Evolutionary conservation across 2,329 filamentous ascomycete species (phyloP), one percentile per base, ranked within the genome.

Genomic region (Xylaria sp.): DNA sequence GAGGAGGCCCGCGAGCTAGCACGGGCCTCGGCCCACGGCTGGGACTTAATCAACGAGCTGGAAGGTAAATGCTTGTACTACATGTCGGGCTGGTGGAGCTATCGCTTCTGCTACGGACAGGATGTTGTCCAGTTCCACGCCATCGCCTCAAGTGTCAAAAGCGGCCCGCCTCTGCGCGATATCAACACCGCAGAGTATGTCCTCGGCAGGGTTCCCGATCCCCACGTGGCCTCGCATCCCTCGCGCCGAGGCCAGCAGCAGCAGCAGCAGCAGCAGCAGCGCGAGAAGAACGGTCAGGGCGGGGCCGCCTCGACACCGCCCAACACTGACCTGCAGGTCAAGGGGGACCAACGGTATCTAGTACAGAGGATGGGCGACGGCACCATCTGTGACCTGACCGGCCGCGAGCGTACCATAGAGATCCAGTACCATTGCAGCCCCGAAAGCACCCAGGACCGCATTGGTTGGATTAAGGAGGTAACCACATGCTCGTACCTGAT

Each of bases 81-180:
- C 72, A 83, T 94, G 72, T 92, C 90, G 0, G 94, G 94, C 0
- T 98, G 94, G 94, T 98, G 94, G 94, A 96, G 92, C 77, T 98
- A 98, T 81, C 92, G 91, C 75, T 97, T 97, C 80, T 98, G 94
- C 84, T 96, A 97, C 82, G 93, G 93, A 78, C 87, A 91, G 70
- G 90, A 95, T 71, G 91, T 98, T 70, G 92, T 93, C 76, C 94
- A 98, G 80, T 98, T 97, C 81, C 94, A 98, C 79, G 93, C 94
- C 54, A 83, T 95, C 68, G 88, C 93, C 0, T 89, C 89, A 1
- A 82, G 81, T 20, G 86, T 89, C 54, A 89, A 90, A 68, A 90
- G 90, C 2, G 88, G 92, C 12, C 91, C 93, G 28, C 94, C 94
- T 0, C 86, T 91, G 55, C 91, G 93, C 75, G 94, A 98, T 75